Base-by-base conservation (phyloP, 805 yeast species). In the Saturnispora gosingensis region DNA sequence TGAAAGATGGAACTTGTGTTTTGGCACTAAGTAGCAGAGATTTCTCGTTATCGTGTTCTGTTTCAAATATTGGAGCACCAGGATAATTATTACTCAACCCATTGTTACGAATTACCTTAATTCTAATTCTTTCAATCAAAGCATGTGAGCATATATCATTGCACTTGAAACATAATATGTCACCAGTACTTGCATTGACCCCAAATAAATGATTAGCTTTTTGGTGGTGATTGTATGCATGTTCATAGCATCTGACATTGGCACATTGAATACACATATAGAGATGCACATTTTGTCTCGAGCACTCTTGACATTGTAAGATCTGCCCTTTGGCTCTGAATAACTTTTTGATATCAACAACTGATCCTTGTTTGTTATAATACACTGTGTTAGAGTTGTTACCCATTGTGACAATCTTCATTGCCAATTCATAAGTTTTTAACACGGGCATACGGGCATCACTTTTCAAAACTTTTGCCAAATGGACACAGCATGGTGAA, bases 251-350 rank as follows among this genome's bases (percentile, higher is more conserved):
- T 1, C 91, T 91, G 50, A 83, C 79, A 61, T 79, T 81, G 1
- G 89, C 84, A 62, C 95, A 86, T 61, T 85, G 90, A 39, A 86
- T 64, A 64, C 95, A 86, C 73, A 85, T 77, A 59, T 74, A 82
- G 24, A 71, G 59, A 28, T 44, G 42, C 4, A 24, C 11, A 24
- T 42, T 50, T 43, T 27, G 43, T 25, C 69, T 58, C 9, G 66
- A 60, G 58, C 87, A 82, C 34, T 72, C 76, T 24, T 75, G 67
- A 59, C 88, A 82, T 53, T 68, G 68, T 27, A 81, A 61, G 3
- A 79, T 72, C 40, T 65, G 67, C 2, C 74, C 59, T 58, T 76
- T 74, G 49, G 76, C 61, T 32, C 64, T 68, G 45, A 71, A 56
- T 39, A 82, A 62, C 48, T 68, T 67, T 13, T 58, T 59, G 39